These are phyloP conservation scores for Schizophyllum commune DNA, from an alignment of 1,284 basidiomycete genomes.

Conservation along the genomic window DNA sequence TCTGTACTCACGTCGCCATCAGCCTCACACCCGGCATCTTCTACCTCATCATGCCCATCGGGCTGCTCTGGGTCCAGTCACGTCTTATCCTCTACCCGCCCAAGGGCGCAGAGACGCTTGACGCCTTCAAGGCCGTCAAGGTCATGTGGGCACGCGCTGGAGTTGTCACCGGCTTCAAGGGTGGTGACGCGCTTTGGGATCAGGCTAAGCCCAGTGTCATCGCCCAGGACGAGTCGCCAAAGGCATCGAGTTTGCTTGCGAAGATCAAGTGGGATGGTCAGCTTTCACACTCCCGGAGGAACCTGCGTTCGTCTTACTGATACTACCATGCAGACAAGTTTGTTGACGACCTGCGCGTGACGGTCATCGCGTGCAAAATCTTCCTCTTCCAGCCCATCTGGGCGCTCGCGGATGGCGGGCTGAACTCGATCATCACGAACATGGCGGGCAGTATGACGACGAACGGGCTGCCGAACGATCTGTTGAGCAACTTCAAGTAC, in stretches of 20 bases:
- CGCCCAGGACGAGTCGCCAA: not conserved
- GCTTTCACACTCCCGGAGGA: not conserved
- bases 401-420: slow-evolving; percentile 34
- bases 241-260: not conserved
- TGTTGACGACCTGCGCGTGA: slow-evolving; percentile 42
- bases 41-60: slow-evolving; percentile 26
- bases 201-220: slow-evolving; percentile 13
- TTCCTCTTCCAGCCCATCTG: slow-evolving; percentile 19
- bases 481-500: slow-evolving; percentile 31
- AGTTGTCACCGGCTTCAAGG: not conserved
- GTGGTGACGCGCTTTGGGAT: slow-evolving; percentile 19
- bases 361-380: slow-evolving; percentile 27
- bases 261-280: slow-evolving; percentile 14
- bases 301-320: not conserved
- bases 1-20: not conserved
- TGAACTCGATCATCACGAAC: slow-evolving; percentile 25
- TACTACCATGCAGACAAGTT: slow-evolving; percentile 13
- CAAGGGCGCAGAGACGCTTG: slow-evolving; percentile 34
- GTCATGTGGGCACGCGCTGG: not conserved
- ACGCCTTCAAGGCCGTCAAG: slow-evolving; percentile 16
- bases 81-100: slow-evolving; percentile 35
- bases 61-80: slow-evolving; percentile 31
- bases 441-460: slow-evolving; percentile 24
- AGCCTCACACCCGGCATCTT: slow-evolving; percentile 18
- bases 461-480: slow-evolving; percentile 35